Evolutionary conservation across 2,329 filamentous ascomycete species (phyloP).

Genomic region (Tolypocladium endophyticum): DNA sequence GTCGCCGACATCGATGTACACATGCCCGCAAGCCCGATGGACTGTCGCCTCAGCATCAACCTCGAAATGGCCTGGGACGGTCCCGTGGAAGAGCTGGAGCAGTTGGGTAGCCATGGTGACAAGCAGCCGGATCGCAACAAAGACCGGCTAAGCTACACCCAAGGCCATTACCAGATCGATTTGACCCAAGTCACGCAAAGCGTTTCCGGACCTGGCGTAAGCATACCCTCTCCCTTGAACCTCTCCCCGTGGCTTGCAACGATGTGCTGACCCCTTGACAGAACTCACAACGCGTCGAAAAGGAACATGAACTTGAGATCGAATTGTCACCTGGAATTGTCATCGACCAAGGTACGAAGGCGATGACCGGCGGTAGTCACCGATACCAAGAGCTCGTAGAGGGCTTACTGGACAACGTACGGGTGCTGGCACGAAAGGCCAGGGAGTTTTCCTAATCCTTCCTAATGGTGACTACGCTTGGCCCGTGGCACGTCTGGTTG

Average conservation of each 20-base stretch:
- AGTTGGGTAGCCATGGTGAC: slow-evolving; percentile 23
- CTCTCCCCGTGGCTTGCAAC: not conserved
- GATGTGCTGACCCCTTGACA: slow-evolving; percentile 12
- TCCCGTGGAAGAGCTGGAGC: slow-evolving; percentile 45
- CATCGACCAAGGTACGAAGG: slow-evolving; percentile 52
- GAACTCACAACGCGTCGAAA: slow-evolving; percentile 34
- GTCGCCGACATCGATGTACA: slow-evolving; percentile 80
- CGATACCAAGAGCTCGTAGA: slow-evolving; percentile 59
- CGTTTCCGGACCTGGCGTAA: slow-evolving; percentile 24
- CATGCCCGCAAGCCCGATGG: slow-evolving; percentile 66
- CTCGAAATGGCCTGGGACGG: slow-evolving; percentile 85
- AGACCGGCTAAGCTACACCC: slow-evolving; percentile 83
- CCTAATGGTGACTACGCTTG: not conserved
- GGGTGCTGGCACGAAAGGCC: slow-evolving; percentile 41
- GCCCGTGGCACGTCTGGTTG: not conserved
- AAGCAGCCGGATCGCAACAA: slow-evolving; percentile 60
- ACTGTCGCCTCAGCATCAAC: slow-evolving; percentile 90
- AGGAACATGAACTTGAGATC: slow-evolving; percentile 74
- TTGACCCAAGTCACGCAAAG: slow-evolving; percentile 73
- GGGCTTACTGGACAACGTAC: slow-evolving; percentile 64
- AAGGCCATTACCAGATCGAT: slow-evolving; percentile 82
- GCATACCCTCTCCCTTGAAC: slow-evolving; percentile 6
- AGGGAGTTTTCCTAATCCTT: slow-evolving; percentile 19
- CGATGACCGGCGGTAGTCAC: slow-evolving; percentile 40
- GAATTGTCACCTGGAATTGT: slow-evolving; percentile 58